Evolutionary conservation across 1,284 basidiomycete genomes (phyloP).

Genomic region (Ustilago sp.): DNA sequence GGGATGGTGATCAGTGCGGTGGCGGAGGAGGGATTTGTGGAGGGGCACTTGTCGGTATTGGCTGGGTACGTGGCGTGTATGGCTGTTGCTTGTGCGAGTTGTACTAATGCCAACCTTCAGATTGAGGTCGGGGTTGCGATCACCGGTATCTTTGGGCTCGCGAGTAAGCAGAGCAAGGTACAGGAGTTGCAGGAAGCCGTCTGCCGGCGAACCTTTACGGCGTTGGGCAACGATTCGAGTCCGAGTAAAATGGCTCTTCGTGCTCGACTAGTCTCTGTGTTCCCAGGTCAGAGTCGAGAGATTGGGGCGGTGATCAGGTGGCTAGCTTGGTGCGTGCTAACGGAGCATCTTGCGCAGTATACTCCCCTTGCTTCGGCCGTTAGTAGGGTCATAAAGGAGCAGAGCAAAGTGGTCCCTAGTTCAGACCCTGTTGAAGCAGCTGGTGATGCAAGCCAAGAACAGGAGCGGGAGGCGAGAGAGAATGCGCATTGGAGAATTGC

Average conservation of each 20-base stretch:
- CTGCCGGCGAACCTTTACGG: slow-evolving; percentile 17
- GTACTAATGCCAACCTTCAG: slow-evolving; percentile 18
- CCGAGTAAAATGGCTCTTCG: slow-evolving; percentile 17
- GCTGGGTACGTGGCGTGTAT: slow-evolving; percentile 31
- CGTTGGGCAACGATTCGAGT: slow-evolving; percentile 3
- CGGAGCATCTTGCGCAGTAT: slow-evolving; percentile 24
- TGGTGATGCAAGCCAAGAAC: not conserved
- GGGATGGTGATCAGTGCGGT: slow-evolving; percentile 5
- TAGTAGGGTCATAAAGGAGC: not conserved
- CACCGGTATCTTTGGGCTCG: slow-evolving; percentile 17
- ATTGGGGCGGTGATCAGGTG: slow-evolving; percentile 19
- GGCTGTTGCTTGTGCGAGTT: slow-evolving; percentile 28
- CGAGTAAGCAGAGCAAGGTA: not conserved
- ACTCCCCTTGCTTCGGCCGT: not conserved
- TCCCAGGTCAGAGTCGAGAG: slow-evolving; percentile 18
- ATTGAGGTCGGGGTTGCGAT: slow-evolving; percentile 1
- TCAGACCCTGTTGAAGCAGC: slow-evolving; percentile 7
- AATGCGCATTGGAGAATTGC: slow-evolving; percentile 7
- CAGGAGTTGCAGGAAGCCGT: slow-evolving; percentile 20
- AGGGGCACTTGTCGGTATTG: slow-evolving; percentile 14
- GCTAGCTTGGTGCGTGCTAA: slow-evolving; percentile 32
- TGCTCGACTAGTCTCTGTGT: slow-evolving; percentile 18
- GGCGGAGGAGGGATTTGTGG: not conserved
- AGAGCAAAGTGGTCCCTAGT: not conserved
- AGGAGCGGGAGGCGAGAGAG: not conserved